phyloP scores from a whole-genome alignment of 768 basidiomycete genomes.

The Boletus rufocinnamomeus region DNA sequence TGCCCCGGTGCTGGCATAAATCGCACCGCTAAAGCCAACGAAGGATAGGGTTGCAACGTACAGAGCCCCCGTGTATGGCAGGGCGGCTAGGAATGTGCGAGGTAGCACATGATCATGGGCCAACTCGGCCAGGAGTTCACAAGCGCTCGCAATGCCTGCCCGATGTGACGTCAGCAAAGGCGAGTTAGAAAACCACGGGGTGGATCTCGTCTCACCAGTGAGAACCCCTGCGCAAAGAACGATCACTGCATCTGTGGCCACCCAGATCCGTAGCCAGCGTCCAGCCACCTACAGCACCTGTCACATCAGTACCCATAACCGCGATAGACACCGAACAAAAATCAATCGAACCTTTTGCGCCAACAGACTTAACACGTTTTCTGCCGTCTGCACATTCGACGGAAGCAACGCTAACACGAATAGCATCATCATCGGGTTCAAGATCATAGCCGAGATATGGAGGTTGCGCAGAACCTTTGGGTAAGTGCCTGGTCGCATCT shows the following conservation, averaged over 20 bases:
- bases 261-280: slow-evolving; percentile 59
- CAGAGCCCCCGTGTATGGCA: slow-evolving; percentile 54
- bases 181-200: neutral
- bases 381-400: slow-evolving; percentile 45
- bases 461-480: slow-evolving; percentile 65
- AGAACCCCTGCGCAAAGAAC: slow-evolving; percentile 74
- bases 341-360: slow-evolving; percentile 49
- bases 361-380: slow-evolving; percentile 67
- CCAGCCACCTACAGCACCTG: slow-evolving; percentile 49
- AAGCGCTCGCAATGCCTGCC: slow-evolving; percentile 57
- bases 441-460: slow-evolving; percentile 56
- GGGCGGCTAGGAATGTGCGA: slow-evolving; percentile 43
- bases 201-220: slow-evolving; percentile 45
- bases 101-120: slow-evolving; percentile 65
- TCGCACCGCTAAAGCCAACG: slow-evolving; percentile 45
- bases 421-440: slow-evolving; percentile 59
- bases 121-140: slow-evolving; percentile 59
- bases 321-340: neutral
- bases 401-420: slow-evolving; percentile 64
- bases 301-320: neutral
- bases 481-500: slow-evolving; percentile 56
- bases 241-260: slow-evolving; percentile 68
- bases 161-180: slow-evolving; percentile 4
- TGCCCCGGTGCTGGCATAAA: slow-evolving; percentile 63
- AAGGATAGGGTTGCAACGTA: slow-evolving; percentile 56